A percentile compares a stretch with the other conserved stretches of the same genome.
phyloP scores from a whole-genome alignment of 2,329 filamentous ascomycete species.

The Arthrobotrys pseudoclavata region DNA sequence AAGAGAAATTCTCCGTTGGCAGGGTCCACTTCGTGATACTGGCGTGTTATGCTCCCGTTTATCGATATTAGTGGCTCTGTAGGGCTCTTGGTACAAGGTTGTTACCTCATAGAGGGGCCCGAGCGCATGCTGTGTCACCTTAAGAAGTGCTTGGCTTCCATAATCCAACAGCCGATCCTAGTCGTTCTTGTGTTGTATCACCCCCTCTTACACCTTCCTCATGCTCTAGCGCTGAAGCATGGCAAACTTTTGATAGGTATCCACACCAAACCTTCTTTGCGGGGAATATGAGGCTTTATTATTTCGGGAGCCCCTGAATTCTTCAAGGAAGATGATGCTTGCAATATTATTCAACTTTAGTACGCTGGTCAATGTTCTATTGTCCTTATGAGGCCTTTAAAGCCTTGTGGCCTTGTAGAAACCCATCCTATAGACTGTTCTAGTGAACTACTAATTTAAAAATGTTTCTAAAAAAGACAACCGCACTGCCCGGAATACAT shows the following conservation, averaged over 20 bases:
- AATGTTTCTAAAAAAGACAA: not conserved
- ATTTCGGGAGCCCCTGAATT: not conserved
- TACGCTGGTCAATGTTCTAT: not conserved
- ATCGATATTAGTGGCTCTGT: conserved; percentile 14
- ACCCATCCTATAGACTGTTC: not conserved
- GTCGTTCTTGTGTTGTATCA: conserved; percentile 6
- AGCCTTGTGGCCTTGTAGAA: not conserved
- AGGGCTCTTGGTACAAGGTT: conserved; percentile 15
- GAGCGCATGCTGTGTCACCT: conserved; percentile 19
- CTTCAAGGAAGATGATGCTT: not conserved
- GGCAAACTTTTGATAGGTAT: conserved; percentile 1
- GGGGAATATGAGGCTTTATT: not conserved
- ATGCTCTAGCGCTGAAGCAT: not conserved
- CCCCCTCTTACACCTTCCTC: conserved; percentile 8
- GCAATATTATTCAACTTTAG: not conserved
- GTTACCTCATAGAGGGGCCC: conserved; percentile 8
- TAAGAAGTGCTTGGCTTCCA: conserved; percentile 4
- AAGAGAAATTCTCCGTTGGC: conserved; percentile 23
- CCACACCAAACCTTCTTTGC: not conserved
- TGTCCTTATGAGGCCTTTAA: not conserved
- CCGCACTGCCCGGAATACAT: not conserved
- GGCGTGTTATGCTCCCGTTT: conserved; percentile 21
- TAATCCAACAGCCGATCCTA: conserved; percentile 2
- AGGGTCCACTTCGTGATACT: conserved; percentile 22
- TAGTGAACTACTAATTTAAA: not conserved